Conservation (phyloP, 495 filamentous ascomycete genomes). For the Hypoxylon crocopeplum region DNA sequence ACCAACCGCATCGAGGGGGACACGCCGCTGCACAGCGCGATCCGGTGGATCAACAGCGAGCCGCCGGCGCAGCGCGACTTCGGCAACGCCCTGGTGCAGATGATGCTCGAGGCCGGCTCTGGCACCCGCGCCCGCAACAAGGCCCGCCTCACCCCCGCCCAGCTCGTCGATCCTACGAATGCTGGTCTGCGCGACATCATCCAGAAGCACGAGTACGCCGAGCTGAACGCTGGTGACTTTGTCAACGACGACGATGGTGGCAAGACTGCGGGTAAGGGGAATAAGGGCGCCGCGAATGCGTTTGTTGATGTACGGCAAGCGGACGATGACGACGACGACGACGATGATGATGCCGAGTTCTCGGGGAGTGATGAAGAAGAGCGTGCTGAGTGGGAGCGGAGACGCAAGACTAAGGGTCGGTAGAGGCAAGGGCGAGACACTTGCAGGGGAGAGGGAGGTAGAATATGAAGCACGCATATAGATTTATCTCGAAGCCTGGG, state of each 20-base stretch:
- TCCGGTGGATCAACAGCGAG: conserved; percentile 79
- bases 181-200: conserved; percentile 69
- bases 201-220: conserved; percentile 77
- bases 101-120: conserved; percentile 89
- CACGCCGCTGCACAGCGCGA: conserved; percentile 88
- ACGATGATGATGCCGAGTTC: conserved; percentile 58
- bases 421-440: conserved; percentile 25
- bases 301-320: conserved; percentile 4
- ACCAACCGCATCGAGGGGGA: conserved; percentile 80
- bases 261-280: conserved; percentile 5
- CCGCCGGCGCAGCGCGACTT: conserved; percentile 64
- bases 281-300: not conserved
- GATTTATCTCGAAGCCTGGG: conserved; percentile 5
- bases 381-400: conserved; percentile 58
- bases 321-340: conserved; percentile 37
- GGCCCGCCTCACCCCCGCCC: conserved; percentile 69
- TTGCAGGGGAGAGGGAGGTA: not conserved
- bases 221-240: conserved; percentile 58
- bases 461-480: conserved; percentile 13
- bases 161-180: conserved; percentile 79
- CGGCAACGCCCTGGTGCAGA: conserved; percentile 75
- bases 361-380: conserved; percentile 61
- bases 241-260: conserved; percentile 39
- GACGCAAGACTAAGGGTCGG: conserved; percentile 47
- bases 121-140: conserved; percentile 64